Evolutionary conservation across 352 stramenopile species (phyloP), one percentile per base, ranked within the genome.

Genomic region (Globisporangium nagaii): DNA sequence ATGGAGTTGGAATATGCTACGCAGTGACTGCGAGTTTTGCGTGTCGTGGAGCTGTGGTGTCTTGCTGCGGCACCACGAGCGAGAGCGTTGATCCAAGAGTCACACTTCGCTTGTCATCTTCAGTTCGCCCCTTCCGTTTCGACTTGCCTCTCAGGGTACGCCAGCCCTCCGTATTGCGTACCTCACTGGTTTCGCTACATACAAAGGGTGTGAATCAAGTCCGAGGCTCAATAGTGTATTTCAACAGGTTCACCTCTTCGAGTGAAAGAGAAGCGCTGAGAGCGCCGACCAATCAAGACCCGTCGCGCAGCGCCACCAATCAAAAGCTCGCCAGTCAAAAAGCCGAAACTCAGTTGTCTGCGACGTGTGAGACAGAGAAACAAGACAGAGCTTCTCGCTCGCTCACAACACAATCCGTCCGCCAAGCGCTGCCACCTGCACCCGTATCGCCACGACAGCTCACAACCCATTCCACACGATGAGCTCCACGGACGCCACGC

Each of bases 401-500:
- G 27, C 19, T 30, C 37, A 36, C 49, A 47, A 56, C 39, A 28
- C 50, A 49, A 56, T 34, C 36, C n/a, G 22, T 46, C 49, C 52
- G 17, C 30, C 27, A 51, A 44, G 8, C 28, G 20, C 28, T n/a
- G n/a, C n/a, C n/a, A n/a, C n/a, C n/a, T n/a, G n/a, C n/a, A n/a
- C n/a, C n/a, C n/a, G n/a, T n/a, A n/a, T n/a, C n/a, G n/a, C n/a
- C n/a, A n/a, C n/a, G n/a, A n/a, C n/a, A n/a, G n/a, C n/a, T n/a
- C 25, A 35, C 13, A 42, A 19, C n/a, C n/a, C n/a, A 24, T 24
- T 4, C 30, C 15, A 2, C 27, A 56, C 28, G 31, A 86, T 82
- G 71, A 71, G 43, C 53, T 32, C 53, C n/a, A 10, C 27, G 32
- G 32, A 24, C 25, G 24, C 66, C 34, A 65, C 62, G 15, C 42